Conservation (phyloP, 2,329 filamentous ascomycete genomes). For the Calonectria multiphialidica region DNA sequence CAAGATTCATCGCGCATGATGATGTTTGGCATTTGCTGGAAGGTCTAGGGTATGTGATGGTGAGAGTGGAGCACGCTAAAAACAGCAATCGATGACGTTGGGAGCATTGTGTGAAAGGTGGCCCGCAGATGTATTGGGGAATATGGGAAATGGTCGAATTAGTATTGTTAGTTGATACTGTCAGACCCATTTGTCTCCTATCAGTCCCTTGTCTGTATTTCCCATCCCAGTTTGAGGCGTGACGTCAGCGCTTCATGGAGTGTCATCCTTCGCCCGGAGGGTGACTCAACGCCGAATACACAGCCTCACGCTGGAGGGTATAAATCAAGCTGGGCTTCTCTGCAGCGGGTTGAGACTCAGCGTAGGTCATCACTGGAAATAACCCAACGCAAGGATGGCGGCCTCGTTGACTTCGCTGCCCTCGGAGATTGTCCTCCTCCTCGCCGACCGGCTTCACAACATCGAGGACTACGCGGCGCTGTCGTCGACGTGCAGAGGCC, state of each 20-base stretch:
- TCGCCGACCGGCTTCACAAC: conserved; percentile 9
- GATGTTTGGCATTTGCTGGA: no score
- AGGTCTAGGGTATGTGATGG: no score
- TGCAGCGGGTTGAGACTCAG: background rate
- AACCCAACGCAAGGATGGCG: background rate
- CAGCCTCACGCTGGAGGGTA: background rate
- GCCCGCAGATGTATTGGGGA: no score
- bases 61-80: no score
- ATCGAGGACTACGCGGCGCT: conserved; percentile 20
- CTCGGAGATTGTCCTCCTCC: background rate
- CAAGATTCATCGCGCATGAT: no score
- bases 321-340: background rate
- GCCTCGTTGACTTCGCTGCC: background rate
- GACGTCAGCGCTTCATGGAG: background rate
- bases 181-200: no score
- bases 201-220: no score
- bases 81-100: no score
- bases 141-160: no score
- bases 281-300: background rate
- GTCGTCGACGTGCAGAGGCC: conserved; percentile 14
- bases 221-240: no score
- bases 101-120: no score
- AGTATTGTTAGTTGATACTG: no score
- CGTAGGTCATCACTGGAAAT: background rate
- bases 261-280: background rate